phyloP scores from a whole-genome alignment of 225 moss, liverwort and hornwort species.

The Rhytidiadelphus loreus region DNA sequence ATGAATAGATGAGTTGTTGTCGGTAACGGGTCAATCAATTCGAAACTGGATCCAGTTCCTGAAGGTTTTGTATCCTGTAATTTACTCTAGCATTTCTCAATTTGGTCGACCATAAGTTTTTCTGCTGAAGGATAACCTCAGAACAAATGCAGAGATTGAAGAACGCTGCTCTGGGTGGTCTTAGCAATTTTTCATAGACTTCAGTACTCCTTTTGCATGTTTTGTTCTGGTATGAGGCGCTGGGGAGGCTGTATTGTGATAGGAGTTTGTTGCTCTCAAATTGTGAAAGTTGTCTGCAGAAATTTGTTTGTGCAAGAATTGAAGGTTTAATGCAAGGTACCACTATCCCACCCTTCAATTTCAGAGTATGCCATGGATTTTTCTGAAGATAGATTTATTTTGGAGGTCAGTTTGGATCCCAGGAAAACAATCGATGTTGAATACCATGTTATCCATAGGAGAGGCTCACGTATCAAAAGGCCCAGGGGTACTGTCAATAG shows the following conservation, averaged over 20 bases:
- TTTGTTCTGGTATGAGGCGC: neutral
- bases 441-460: neutral
- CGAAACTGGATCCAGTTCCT: neutral
- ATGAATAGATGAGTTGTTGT: neutral
- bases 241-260: neutral
- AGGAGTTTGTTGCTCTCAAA: neutral
- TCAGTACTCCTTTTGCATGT: neutral
- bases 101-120: neutral
- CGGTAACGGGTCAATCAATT: neutral
- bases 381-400: neutral
- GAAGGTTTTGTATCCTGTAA: neutral
- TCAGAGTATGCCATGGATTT: neutral
- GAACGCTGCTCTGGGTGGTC: neutral
- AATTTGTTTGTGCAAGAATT: neutral
- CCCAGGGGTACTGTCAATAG: neutral
- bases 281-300: neutral
- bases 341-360: neutral
- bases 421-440: neutral
- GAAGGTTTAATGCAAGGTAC: neutral
- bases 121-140: neutral
- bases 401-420: neutral
- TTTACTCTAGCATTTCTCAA: neutral
- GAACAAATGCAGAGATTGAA: neutral
- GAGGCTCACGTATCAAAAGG: neutral
- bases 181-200: neutral